These are phyloP conservation scores for Beta lomatogona DNA, from an alignment of 179 eudicot species.

Conservation along the genomic window DNA sequence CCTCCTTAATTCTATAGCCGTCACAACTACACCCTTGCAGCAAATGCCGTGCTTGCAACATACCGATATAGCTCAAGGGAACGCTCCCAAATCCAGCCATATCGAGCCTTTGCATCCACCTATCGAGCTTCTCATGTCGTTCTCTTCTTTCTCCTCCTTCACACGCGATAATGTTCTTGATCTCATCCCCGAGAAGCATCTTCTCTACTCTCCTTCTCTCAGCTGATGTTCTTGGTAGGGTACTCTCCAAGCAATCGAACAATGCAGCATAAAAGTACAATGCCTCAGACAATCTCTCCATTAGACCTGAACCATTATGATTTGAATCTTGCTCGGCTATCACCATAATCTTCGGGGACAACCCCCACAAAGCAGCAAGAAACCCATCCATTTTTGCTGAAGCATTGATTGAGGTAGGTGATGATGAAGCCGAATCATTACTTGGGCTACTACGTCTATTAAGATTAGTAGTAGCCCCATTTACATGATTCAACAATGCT, in stretches of 20 bases:
- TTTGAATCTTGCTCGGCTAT: constrained; percentile 86
- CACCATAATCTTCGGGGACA: constrained; percentile 83
- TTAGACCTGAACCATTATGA: constrained; percentile 52
- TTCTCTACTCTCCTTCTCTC: constrained; percentile 81
- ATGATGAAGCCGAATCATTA: constrained; percentile 60
- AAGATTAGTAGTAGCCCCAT: constrained; percentile 29
- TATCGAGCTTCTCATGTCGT: constrained; percentile 86
- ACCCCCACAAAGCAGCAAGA: constrained; percentile 53
- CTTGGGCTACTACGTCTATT: constrained; percentile 52
- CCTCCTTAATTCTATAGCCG: constrained; percentile 65
- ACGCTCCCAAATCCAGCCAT: constrained; percentile 63
- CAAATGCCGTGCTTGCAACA: constrained; percentile 62
- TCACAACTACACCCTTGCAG: constrained; percentile 58
- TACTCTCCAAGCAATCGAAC: constrained; percentile 75
- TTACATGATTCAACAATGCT: constrained; percentile 30
- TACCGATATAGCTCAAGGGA: constrained; percentile 59
- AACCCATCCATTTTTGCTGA: constrained; percentile 53
- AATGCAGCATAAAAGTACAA: constrained; percentile 76
- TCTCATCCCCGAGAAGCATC: constrained; percentile 77
- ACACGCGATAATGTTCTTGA: constrained; percentile 80
- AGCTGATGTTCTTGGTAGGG: constrained; percentile 45
- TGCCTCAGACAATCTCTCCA: constrained; percentile 69
- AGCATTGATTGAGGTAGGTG: constrained; percentile 40
- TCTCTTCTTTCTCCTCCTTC: constrained; percentile 73
- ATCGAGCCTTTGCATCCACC: constrained; percentile 76